Evolutionary conservation across 1,139 yeast genomes (phyloP), one percentile per base, ranked within the genome.

Genomic region (Suhomyces panamericanus): DNA sequence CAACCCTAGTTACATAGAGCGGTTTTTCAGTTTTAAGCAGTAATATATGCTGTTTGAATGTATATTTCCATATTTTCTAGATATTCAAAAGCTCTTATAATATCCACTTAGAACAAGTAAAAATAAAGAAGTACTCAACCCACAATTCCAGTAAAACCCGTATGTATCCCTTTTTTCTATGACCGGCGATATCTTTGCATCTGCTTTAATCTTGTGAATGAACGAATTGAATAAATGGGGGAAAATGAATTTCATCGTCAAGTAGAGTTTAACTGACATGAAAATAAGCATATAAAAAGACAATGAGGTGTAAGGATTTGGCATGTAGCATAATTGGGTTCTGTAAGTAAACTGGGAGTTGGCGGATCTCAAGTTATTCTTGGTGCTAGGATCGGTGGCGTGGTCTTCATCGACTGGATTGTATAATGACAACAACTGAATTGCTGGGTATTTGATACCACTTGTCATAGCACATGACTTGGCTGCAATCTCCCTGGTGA

Each of bases 381-480:
- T 12, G 7, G 40, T 14, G 27, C 38, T 35, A 4, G 35, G 16
- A 3, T 14, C 15, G 3, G 24, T 3, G 2, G 9, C 11, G 3
- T 15, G 35, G 9, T 7, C 4, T 10, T 29, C 40, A 49, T 13
- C 51, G 43, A 13, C 52, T 2, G 83, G 80, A 49, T 84, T 81
- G 61, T 77, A 67, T 38, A 93, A 70, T 0, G 96, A 83, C 11
- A 93, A 64, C 32, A 93, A 64, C 59, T 93, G 97, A 41, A 90
- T 77, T 0, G 96, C 98, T 0, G 99, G 99, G 43, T 72, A 72
- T 26, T 73, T 66, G 32, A 93, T 83, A 0, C 98, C 98, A 77
- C 89, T 87, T 16, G 96, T 90, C 96, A 93, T 88, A 2, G 96
- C 87, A 46, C 87, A 82, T 1, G 96, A 80, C 60, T 93, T 93